These are phyloP conservation scores for Crithidia fasciculata DNA, from an alignment of 208 protist species.

Conservation along the genomic window DNA sequence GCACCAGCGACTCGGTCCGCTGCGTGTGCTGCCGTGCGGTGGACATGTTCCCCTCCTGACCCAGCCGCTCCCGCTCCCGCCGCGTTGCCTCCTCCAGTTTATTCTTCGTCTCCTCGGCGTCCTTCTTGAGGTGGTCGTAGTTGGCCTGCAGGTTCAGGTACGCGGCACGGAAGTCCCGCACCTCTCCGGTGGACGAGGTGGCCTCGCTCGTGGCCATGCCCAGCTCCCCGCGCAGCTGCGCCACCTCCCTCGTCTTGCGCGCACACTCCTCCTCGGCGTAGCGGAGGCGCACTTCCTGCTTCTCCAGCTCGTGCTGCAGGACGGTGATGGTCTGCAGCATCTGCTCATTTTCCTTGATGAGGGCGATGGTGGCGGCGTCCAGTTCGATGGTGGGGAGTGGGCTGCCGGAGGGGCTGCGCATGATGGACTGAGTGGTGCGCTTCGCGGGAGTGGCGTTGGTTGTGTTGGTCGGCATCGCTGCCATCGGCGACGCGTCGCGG, in stretches of 20 bases:
- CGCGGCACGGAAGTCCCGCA: slow-evolving; percentile 48
- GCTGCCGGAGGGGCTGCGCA: slow-evolving; percentile 33
- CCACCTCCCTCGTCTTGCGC: slow-evolving; percentile 37
- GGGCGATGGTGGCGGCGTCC: slow-evolving; percentile 33
- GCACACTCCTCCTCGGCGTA: slow-evolving; percentile 21
- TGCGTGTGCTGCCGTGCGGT: slow-evolving; percentile 18
- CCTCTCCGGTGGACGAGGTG: slow-evolving; percentile 28
- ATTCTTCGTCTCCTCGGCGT: slow-evolving; percentile 37
- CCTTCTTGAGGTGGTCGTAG: slow-evolving; percentile 33
- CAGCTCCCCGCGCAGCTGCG: slow-evolving; percentile 48
- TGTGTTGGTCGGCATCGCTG: slow-evolving; percentile 28
- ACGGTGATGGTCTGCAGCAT: slow-evolving; percentile 57
- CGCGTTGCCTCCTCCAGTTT: slow-evolving; percentile 31
- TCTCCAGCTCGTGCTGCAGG: slow-evolving; percentile 43
- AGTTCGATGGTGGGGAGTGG: slow-evolving; percentile 38
- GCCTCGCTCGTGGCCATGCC: slow-evolving; percentile 39
- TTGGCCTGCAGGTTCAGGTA: slow-evolving; percentile 38
- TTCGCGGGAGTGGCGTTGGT: not conserved
- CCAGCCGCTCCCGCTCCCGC: slow-evolving; percentile 10
- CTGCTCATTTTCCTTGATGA: slow-evolving; percentile 67
- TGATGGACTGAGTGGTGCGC: slow-evolving; percentile 9
- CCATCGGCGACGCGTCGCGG: slow-evolving; percentile 37
- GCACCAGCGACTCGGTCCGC: slow-evolving; percentile 30
- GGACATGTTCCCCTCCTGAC: slow-evolving; percentile 1
- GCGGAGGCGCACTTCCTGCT: slow-evolving; percentile 26